Evolutionary conservation across 768 basidiomycete genomes (phyloP).

Genomic region (Amanita phalloides): DNA sequence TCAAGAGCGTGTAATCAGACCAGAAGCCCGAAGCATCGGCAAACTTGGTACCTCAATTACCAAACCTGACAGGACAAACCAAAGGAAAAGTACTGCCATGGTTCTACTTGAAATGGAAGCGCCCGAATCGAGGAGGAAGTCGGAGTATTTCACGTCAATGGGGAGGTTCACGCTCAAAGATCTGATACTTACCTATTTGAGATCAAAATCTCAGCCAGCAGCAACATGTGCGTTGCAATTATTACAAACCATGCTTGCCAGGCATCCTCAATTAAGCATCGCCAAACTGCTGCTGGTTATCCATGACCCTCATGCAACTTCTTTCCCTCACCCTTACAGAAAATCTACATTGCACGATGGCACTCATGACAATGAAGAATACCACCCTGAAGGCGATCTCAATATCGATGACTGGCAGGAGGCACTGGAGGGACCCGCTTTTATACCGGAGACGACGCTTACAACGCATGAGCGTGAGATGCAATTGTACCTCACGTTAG

Average conservation of each 20-base stretch:
- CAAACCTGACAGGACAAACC: slow-evolving; percentile 35
- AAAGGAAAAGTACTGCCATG: slow-evolving; percentile 85
- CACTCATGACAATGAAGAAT: slow-evolving; percentile 3
- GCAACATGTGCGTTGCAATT: slow-evolving; percentile 74
- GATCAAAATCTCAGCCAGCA: slow-evolving; percentile 53
- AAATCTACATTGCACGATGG: slow-evolving; percentile 9
- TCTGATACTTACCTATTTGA: slow-evolving; percentile 69
- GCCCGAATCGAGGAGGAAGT: slow-evolving; percentile 55
- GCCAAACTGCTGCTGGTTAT: slow-evolving; percentile 65
- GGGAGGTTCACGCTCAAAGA: slow-evolving; percentile 91
- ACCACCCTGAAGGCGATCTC: slow-evolving; percentile 22
- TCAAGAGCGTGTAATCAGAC: slow-evolving; percentile 32
- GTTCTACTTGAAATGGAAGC: slow-evolving; percentile 79
- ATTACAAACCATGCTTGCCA: slow-evolving; percentile 60
- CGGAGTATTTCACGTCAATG: slow-evolving; percentile 80
- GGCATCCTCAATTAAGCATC: slow-evolving; percentile 53
- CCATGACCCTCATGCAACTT: slow-evolving; percentile 62
- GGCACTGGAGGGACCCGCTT: slow-evolving; percentile 22
- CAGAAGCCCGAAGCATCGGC: slow-evolving; percentile 29
- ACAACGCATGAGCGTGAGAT: slow-evolving; percentile 81
- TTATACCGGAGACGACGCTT: slow-evolving; percentile 59
- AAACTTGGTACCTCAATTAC: slow-evolving; percentile 18
- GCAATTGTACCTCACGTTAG: slow-evolving; percentile 65
- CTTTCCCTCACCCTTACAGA: slow-evolving; percentile 53
- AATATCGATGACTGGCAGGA: slow-evolving; percentile 35